phyloP scores from a whole-genome alignment of 257 asterid species.

The Orobanche coerulescens region DNA sequence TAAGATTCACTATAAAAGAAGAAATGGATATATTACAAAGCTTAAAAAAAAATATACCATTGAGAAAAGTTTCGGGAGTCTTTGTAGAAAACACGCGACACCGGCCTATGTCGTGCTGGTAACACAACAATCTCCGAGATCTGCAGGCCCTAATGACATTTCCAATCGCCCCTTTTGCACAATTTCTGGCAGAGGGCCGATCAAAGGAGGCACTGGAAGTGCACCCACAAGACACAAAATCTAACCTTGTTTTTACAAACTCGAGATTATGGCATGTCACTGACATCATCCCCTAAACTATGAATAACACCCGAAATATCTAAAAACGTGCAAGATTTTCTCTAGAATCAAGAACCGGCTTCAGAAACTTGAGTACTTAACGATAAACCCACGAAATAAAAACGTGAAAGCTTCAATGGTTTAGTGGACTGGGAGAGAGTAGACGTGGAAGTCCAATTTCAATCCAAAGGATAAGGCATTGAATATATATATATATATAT shows the following conservation, averaged over 20 bases:
- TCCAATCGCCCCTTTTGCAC: slow-evolving; percentile 35
- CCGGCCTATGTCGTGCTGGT: slow-evolving; percentile 26
- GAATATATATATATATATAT: too few relatives aligned
- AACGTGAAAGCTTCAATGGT: slow-evolving; percentile 14
- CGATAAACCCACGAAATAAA: background rate
- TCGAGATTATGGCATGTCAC: slow-evolving; percentile 61
- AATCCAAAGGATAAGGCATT: background rate
- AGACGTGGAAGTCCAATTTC: background rate
- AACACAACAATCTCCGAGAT: slow-evolving; percentile 38
- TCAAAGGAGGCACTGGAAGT: slow-evolving; percentile 51
- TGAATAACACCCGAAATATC: too few relatives aligned
- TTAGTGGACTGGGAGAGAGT: slow-evolving; percentile 12
- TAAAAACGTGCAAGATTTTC: slow-evolving; percentile 12
- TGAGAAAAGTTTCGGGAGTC: slow-evolving; percentile 33
- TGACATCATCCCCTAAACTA: slow-evolving; percentile 72
- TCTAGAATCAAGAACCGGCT: slow-evolving; percentile 32
- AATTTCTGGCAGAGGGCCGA: slow-evolving; percentile 29
- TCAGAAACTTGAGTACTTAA: slow-evolving; percentile 23
- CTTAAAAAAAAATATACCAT: too few relatives aligned
- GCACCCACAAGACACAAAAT: slow-evolving; percentile 57
- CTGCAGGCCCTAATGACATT: slow-evolving; percentile 24
- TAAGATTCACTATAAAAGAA: background rate
- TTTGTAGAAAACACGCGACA: slow-evolving; percentile 37
- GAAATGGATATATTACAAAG: too few relatives aligned
- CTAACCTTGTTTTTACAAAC: slow-evolving; percentile 50